Evolutionary conservation across 805 yeast species (phyloP), one percentile per base, ranked within the genome.

Genomic region (Monosporozyma yasuniensis): DNA sequence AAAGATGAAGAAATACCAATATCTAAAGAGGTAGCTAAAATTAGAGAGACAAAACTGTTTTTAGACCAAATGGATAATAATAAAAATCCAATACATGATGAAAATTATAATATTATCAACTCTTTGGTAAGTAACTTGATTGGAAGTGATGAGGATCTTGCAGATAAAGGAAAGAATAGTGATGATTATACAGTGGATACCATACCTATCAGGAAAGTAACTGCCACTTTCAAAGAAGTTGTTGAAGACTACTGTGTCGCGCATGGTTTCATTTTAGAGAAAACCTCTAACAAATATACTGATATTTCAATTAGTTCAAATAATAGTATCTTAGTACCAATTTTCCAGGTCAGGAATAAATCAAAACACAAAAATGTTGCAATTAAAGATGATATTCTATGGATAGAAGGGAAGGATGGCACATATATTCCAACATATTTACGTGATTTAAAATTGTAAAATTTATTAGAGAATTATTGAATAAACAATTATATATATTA

Each of bases 341-440:
- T 58, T 10, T 63, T 61, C 39, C 49, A 53, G 18, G 46, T 64
- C 3, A 39, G 46, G 10, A 48, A 46, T 3, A 50, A 21, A 38
- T 12, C 9, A 35, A 35, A 10, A 14, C 19, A 4, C 41, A 27
- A 11, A 43, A 46, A 25, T 38, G 50, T 63, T 14, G 86, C 77
- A 53, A 72, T 86, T 6, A 75, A 76, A 34, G 81, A 81, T 43
- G 90, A 87, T 55, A 81, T 86, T 2, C 56, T 88, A 22, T 87
- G 79, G 77, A 59, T 78, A 14, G 63, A 67, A 35, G 49, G 51
- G 5, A 52, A 53, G 1, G 19, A 42, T 8, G 50, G 50, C 2
- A 58, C 52, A 3, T 67, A 56, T 2, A 61, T 23, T n/a, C 60
- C 64, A 21, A 50, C 46, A 3, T 58, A 54, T 46, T 49, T 52